A percentile compares a stretch with the other conserved stretches of the same genome.
These are phyloP conservation scores for Auxenochlorella protothecoides DNA, from an alignment of 139 green algal genomes.

Conservation along the genomic window DNA sequence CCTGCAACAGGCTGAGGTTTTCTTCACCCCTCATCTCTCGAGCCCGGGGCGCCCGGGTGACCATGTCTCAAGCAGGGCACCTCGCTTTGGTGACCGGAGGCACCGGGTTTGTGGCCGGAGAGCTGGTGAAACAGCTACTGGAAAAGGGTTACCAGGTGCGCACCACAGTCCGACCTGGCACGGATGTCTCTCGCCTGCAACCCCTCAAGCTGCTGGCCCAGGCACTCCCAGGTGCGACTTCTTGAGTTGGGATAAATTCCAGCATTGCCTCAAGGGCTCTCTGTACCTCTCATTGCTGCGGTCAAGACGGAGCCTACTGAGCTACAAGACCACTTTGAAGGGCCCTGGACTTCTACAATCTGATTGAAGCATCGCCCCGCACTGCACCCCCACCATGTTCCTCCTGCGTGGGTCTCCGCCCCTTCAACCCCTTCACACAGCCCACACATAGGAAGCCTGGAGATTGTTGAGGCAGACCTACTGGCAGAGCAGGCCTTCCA, in stretches of 20 bases:
- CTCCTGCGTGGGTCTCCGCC: not conserved
- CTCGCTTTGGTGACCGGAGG: conserved; percentile 30
- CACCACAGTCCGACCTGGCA: conserved; percentile 24
- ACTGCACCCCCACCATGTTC: not conserved
- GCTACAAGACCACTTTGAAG: too few relatives aligned
- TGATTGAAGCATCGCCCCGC: too few relatives aligned
- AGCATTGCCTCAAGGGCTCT: too few relatives aligned
- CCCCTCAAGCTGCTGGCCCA: conserved; percentile 17
- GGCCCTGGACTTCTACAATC: too few relatives aligned
- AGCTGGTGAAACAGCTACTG: conserved; percentile 39
- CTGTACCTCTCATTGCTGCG: too few relatives aligned
- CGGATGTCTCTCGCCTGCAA: not conserved
- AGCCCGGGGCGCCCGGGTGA: too few relatives aligned
- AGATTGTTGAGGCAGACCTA: conserved; percentile 39
- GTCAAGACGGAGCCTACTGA: too few relatives aligned
- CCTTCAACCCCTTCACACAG: not conserved
- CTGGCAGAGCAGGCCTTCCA: conserved; percentile 30
- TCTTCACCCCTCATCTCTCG: too few relatives aligned
- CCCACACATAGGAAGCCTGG: conserved; percentile 12
- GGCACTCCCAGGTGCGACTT: conserved; percentile 23
- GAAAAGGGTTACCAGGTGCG: conserved; percentile 35
- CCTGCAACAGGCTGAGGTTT: too few relatives aligned
- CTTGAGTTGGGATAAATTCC: not conserved
- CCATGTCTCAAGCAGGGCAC: not conserved
- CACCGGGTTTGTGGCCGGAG: conserved; percentile 28